Base-by-base conservation (phyloP, 225 moss, liverwort and hornwort genomes). In the Polytrichum commune region DNA sequence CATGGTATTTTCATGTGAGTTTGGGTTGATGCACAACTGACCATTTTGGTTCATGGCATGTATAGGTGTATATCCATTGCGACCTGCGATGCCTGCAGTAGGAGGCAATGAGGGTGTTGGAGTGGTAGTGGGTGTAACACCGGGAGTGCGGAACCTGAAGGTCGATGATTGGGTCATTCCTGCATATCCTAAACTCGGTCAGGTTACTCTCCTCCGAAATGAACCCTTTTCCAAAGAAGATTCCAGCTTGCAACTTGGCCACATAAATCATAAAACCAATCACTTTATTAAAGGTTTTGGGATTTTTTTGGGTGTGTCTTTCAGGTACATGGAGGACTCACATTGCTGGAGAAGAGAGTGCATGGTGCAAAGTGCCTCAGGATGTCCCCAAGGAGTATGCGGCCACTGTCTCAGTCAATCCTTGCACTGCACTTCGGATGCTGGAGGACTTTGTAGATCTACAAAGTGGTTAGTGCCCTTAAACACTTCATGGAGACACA, bases 81-180 rank as follows among this genome's bases (percentile, higher is more conserved):
- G 84, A 68, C 95, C 95, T 16, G 26, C 79, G 57, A 69, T 90
- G 54, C 95, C 93, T 74, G 91, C 95, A 63, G 81, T 95, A 66
- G 95, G 86, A 65, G 95, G 95, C 53, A 90, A 78, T 53, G 93
- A 95, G 79, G 95, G 95, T 33, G 93, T 93, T 28, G 95, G 93
- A 76, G 62, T 78, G 65, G 84, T 95, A 22, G 79, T 88, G 64
- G 90, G 85, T 76, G 77, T 87, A 55, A 88, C 91, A 68, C 83
- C 83, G 25, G 85, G 85, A 63, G 93, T 95, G 74, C 77, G 76
- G 68, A 86, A 77, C 62, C 62, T 95, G 78, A 79, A 74, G 68
- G 86, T 93, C 54, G 78, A 89, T 55, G 95, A 95, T 68, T 95
- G 93, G 91, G 95, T 95, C 62, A 90, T 95, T 81, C 93, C 92